Evolutionary conservation across 176 grass and related monocot genomes (phyloP), one percentile per base, ranked within the genome.

Genomic region (Cymbopogon citratus): DNA sequence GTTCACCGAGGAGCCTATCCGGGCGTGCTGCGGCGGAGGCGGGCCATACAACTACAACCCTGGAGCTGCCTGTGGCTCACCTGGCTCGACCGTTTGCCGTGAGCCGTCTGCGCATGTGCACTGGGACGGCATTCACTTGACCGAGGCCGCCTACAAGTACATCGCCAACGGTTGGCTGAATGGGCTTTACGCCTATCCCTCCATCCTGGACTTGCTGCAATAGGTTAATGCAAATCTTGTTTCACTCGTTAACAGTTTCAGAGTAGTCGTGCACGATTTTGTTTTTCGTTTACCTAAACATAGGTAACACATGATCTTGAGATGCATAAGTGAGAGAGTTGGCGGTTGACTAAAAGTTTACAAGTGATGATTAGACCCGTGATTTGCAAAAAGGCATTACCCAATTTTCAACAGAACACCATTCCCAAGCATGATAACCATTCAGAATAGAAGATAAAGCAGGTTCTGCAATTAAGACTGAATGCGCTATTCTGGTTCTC

Each of bases 101-200:
- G 36, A 89, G 10, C 85, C 87, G 11, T 87, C 88, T 1, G 21
- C 43, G 1, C 86, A 84, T 33, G 56, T 92, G 3, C 63, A 82
- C 33, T 92, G 85, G 88, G 93, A 95, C 52, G 90, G 85, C 24
- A 35, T 92, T 29, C 93, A 95, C 83, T 69, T 84, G 7, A 92
- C 90, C 12, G 87, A 95, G 52, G 82, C 87, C 19, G 87, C 85
- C 31, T 84, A 95, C 79, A 87, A 69, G 28, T 72, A 38, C 74
- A 71, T 95, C 54, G 85, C 83, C 39, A 18, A 60, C 7, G 80
- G 60, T 33, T 91, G 87, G 85, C 84, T 95, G 10, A 83, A 77
- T 43, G 93, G 87, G 0, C 76, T 85, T 3, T 90, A 86, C 65
- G 81, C 90, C 27, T 54, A 86, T 25, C 93, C 90, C 1, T 59